These are phyloP conservation scores for Zasmidium cellare DNA, from an alignment of 2,329 filamentous ascomycete species.

Conservation along the genomic window DNA sequence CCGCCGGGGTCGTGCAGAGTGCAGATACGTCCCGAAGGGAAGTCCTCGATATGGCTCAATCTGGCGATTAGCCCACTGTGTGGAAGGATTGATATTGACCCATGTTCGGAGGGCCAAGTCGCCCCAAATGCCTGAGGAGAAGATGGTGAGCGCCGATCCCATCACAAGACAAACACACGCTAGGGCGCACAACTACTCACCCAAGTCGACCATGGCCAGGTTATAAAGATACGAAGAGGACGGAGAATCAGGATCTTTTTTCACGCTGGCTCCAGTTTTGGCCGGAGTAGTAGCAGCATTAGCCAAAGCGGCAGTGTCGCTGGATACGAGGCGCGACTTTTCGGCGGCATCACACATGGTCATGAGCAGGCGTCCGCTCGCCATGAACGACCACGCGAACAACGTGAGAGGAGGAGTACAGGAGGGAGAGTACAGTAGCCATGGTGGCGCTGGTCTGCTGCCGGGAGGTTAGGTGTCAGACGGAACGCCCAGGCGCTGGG, in stretches of 20 bases:
- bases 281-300: background rate
- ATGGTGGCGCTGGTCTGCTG: background rate
- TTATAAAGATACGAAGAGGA: conserved; percentile 2
- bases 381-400: too few species aligned
- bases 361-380: background rate
- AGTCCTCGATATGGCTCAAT: conserved; percentile 33
- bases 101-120: conserved; percentile 30
- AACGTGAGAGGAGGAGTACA: too few species aligned
- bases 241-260: background rate
- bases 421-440: too few species aligned
- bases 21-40: conserved; percentile 34
- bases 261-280: background rate
- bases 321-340: background rate
- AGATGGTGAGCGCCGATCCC: background rate
- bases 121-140: conserved; percentile 29
- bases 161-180: background rate
- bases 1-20: conserved; percentile 26
- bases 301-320: background rate
- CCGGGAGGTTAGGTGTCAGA: background rate
- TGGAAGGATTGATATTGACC: conserved; percentile 32
- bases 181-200: conserved; percentile 6
- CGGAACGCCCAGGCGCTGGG: background rate
- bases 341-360: background rate
- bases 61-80: conserved; percentile 33
- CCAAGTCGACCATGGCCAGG: conserved; percentile 19